Evolutionary conservation across 768 basidiomycete genomes (phyloP), one percentile per base, ranked within the genome.

Genomic region (Pisolithus microcarpus): DNA sequence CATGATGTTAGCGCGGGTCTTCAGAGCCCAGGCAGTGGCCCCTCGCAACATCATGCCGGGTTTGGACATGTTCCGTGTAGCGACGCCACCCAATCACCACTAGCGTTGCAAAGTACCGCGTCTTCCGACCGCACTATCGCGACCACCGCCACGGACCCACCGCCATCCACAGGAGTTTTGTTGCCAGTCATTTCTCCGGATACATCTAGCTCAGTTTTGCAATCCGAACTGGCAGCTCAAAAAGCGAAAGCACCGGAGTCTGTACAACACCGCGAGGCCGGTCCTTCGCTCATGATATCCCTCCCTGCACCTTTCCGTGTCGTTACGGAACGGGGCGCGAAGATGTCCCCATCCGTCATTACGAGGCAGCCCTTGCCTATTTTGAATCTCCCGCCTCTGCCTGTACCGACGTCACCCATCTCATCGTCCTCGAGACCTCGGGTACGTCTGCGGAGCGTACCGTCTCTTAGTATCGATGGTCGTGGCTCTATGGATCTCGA

Each of bases 321-420:
- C 13, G 40, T 57, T 28, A 65, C 70, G 2, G 65, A 70, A 51
- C 73, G 72, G 46, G 66, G 70, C 39, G 66, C 68, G 2, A 71
- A 75, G 18, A 59, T 78, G 5, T 72, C 75, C 7, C 78, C 78
- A 4, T 72, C 76, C 1, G 65, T 77, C 36, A 63, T 72, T 23
- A 58, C 69, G n/a, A 68, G 76, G 46, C 72, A 70, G 15, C 70
- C 72, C 3, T 68, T 76, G 61, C 76, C 80, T 3, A 57, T 79
- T 43, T 60, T 76, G 16, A 75, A 73, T 58, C 66, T 84, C 4
- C 82, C 82, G 4, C 69, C 69, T 18, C 64, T 81, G 11, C 73
- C 74, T 7, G 58, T 66, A 7, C 60, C 68, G 7, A 56, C 60
- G 4, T 53, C 61, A 42, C 30, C 53, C 6, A 38, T 46, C 26